Evolutionary conservation across 176 grass and related monocot species (phyloP), one percentile per base, ranked within the genome.

Genomic region (Musa schizocarpa): DNA sequence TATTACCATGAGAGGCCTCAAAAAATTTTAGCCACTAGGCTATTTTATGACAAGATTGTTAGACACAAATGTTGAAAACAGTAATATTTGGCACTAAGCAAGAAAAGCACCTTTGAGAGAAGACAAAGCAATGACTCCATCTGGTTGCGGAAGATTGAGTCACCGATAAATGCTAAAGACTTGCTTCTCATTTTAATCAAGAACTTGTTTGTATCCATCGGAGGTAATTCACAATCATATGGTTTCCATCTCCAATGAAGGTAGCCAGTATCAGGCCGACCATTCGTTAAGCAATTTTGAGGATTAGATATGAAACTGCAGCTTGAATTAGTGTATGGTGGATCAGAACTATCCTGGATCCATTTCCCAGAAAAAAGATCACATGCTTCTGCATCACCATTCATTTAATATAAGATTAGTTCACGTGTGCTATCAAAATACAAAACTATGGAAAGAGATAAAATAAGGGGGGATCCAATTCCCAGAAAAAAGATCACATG

Each of bases 231-330:
- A 52, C 75, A 77, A 65, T 50, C 58, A 65, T 77, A 53, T 25
- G 75, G 75, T 53, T 77, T 77, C 75, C 75, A 77, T 77, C 75
- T 77, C 75, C 75, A 77, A 22, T 27, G 53, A 52, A 77, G 75
- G 20, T 53, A 77, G n/a, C 58, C 59, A 9, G 19, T 77, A 24
- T 77, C 49, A 14, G 62, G 50, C 21, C 75, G 34, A 9, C 75
- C 75, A 65, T 77, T 77, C 52, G 48, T 77, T 61, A 77, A 53
- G 25, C 75, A 77, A 65, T 77, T 13, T 52, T 77, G 75, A 20
- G n/a, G 13, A 16, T 11, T 9, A 77, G 11, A 63, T 65, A 77
- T 77, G 20, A 24, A 77, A 2, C n/a, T 52, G 58, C 75, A 77
- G 62, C 75, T 77, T 65, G 75, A 63, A 65, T 77, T 77, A 21